Evolutionary conservation across 2,329 filamentous ascomycete genomes (phyloP), one percentile per base, ranked within the genome.

Genomic region (Phoma herbarum): DNA sequence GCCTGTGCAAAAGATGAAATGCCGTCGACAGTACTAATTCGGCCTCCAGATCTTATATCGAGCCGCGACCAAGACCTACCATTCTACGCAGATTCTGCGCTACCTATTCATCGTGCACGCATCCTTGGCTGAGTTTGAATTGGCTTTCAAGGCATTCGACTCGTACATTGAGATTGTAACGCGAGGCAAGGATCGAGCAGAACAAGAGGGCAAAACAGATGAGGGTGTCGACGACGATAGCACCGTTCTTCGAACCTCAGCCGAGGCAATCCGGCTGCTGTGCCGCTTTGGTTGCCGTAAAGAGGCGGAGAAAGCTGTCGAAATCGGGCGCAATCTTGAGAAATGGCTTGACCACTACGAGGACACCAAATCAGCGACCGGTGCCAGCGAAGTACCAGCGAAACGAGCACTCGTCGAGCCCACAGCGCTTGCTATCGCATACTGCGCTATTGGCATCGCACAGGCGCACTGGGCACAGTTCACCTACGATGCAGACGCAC

Each of bases 11-110:
- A 16, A 33, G 39, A 22, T 25, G 11, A 4, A 28, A 8, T 2
- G 3, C 10, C 6, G 6, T 25, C 12, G 1, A 18, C 14, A 10
- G 23, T 22, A 18, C 63, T 69, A 23, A 66, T 45, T 12, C 29
- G 4, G 14, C 9, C n/a, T 43, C 22, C 42, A 95, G 76, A 91
- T 93, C 26, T 83, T 99, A 7, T 99, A 98, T 77, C 90, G 90
- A 37, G 92, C 93, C 22, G 92, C 94, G 8, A 92, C 90, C 10
- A 97, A 95, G 77, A 97, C 93, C 0, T 99, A 95, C 72, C 95
- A 99, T 77, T 99, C 95, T 1, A 96, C 94, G 1, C 82, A 92
- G 10, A 91, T 98, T 61, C 81, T 99, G 28, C 86, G 94, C 57
- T 87, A 93, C 69, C 83, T 99, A 0, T 98, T 98, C 73, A 89